Base-by-base conservation (phyloP, 768 basidiomycete species). In the Mycena amicta region DNA sequence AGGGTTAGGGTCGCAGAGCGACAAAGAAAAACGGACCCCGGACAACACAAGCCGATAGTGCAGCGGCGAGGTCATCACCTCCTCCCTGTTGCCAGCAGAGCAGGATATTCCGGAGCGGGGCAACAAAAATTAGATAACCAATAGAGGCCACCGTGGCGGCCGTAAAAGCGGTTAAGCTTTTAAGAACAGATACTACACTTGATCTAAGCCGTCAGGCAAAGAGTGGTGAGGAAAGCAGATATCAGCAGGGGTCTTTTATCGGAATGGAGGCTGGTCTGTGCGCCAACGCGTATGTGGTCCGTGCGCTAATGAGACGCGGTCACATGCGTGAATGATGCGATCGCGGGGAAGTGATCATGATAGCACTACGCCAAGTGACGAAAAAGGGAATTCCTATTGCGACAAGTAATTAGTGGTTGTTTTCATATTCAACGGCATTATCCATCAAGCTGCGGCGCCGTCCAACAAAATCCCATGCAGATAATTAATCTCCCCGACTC, bases 151-250 rank as follows among this genome's bases (percentile, higher is more conserved):
- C 77, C 80, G 72, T 74, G 82, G 81, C 77, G 75, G 70, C 70
- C 77, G 80, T 82, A 80, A 81, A 80, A 82, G 81, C 80, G 79
- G 80, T 79, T 79, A 79, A 77, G 78, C 78, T 79, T 76, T 79
- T 78, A 89, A 91, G 89, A 90, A 91, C 90, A 92, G 89, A 91
- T 92, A 92, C 90, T 91, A 92, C 90, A 92, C 90, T 90, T 90
- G 89, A 91, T 92, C 90, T 90, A 90, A 92, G 90, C 90, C 89
- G n/a, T n/a, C 90, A 89, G 89, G 89, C 87, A 88, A 88, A 89
- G 88, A 90, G 88, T 89, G 88, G 88, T 88, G 79, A 86, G 58
- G 80, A 78, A 53, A 23, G 8, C 8, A 8, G 6, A 23, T 13
- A 23, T 13, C 20, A n/a, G 43, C 6, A 8, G 43, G 22, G 22